These are phyloP conservation scores for Phytophthora citrophthora DNA, from an alignment of 352 stramenopile genomes.

Conservation along the genomic window DNA sequence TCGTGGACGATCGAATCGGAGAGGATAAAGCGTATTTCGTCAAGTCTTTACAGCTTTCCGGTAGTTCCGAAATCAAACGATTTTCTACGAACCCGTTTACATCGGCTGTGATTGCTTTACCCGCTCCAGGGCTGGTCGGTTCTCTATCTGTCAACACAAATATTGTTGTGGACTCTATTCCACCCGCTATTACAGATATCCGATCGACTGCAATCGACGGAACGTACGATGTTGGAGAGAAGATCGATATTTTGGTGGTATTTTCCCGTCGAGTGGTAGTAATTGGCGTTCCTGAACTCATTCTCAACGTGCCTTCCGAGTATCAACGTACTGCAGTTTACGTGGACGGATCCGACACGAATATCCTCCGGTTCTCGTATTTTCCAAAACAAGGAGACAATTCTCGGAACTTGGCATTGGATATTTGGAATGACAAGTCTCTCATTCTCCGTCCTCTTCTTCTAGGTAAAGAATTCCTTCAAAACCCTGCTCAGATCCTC, in stretches of 20 bases:
- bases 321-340: conserved; percentile 55
- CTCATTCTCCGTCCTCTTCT: conserved; percentile 55
- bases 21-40: conserved; percentile 55
- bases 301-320: conserved; percentile 55
- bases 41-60: conserved; percentile 41
- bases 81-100: conserved; percentile 53
- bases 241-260: conserved; percentile 53
- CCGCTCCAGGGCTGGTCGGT: conserved; percentile 48
- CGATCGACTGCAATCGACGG: conserved; percentile 47
- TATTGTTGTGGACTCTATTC: conserved; percentile 55
- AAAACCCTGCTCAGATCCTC: conserved; percentile 46
- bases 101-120: conserved; percentile 43
- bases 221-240: conserved; percentile 69
- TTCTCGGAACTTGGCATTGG: conserved; percentile 47
- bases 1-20: conserved; percentile 56
- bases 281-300: conserved; percentile 42
- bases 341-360: conserved; percentile 50
- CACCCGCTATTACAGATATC: conserved; percentile 52
- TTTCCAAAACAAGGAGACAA: conserved; percentile 46
- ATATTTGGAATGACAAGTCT: conserved; percentile 46
- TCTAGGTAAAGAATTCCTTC: conserved; percentile 27
- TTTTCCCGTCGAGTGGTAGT: conserved; percentile 69
- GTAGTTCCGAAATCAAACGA: conserved; percentile 53
- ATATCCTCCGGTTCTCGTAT: conserved; percentile 62
- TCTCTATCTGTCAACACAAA: conserved; percentile 54